Evolutionary conservation across 2,329 filamentous ascomycete genomes (phyloP).

Genomic region (Penicillium sp.): DNA sequence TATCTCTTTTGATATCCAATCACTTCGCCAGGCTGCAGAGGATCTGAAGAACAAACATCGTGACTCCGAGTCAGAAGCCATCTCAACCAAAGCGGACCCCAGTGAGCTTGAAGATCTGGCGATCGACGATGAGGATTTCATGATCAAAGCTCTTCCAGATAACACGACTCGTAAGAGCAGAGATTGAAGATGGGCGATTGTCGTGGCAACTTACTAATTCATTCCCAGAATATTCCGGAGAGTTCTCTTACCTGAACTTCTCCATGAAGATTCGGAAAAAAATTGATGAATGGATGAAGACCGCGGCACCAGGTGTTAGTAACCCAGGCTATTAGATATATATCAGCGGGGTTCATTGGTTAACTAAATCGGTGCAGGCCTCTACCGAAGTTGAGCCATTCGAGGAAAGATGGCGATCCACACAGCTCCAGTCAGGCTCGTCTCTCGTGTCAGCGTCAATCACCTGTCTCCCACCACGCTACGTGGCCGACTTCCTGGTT

Average conservation of each 20-base stretch:
- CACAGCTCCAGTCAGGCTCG: slow-evolving; percentile 41
- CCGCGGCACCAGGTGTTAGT: slow-evolving; percentile 34
- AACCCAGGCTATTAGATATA: neutral
- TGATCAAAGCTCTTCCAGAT: slow-evolving; percentile 38
- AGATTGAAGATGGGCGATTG: neutral
- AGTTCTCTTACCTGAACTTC: slow-evolving; percentile 45
- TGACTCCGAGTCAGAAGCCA: slow-evolving; percentile 29
- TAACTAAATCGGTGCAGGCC: slow-evolving; percentile 24
- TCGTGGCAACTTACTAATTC: neutral
- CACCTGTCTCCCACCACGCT: slow-evolving; percentile 42
- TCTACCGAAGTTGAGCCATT: slow-evolving; percentile 37
- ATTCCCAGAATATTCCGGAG: slow-evolving; percentile 41
- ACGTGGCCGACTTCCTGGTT: slow-evolving; percentile 42
- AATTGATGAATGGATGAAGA: slow-evolving; percentile 43
- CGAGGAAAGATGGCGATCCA: slow-evolving; percentile 42
- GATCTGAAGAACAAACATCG: slow-evolving; percentile 41
- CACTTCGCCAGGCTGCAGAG: slow-evolving; percentile 43
- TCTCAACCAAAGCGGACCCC: slow-evolving; percentile 29
- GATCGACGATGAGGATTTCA: slow-evolving; percentile 41
- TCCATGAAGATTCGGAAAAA: slow-evolving; percentile 43
- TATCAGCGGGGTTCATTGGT: neutral
- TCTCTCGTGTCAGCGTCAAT: slow-evolving; percentile 36
- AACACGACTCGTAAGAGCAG: slow-evolving; percentile 37
- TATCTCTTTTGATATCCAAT: slow-evolving; percentile 41
- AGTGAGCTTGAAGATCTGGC: slow-evolving; percentile 40